Evolutionary conservation across 2,329 filamentous ascomycete species (phyloP), one percentile per base, ranked within the genome.

Genomic region (Xylaria sp.): DNA sequence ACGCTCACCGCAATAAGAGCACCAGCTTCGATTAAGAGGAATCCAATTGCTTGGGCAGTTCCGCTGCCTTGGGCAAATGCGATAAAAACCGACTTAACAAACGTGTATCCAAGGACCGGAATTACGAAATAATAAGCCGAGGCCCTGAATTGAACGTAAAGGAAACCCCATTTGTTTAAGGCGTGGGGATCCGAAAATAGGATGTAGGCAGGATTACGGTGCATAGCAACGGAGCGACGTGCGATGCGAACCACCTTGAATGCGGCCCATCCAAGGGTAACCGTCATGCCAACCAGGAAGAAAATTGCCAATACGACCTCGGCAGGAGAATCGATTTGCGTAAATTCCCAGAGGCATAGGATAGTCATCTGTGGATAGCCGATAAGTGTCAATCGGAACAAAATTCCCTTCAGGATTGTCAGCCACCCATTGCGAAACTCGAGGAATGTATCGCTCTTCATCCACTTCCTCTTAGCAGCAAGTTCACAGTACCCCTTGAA

Each of bases 151-250:
- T 95, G 93, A 56, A 96, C 91, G 77, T 96, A 96, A 63, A 96
- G 84, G 83, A 96, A 96, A 38, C 93, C 93, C 93, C 93, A 96
- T 80, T 96, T 94, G 87, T 96, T 96, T 71, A 96, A 85, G 58
- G 91, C 90, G 64, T 91, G 86, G 3, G 92, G 91, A 76, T 96
- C 93, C 7, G 93, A 96, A 82, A 94, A 96, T 65, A 96, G 88
- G 74, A 96, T 95, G 79, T 96, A 96, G 44, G 92, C 93, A 20
- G 93, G 92, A 81, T 96, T 96, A 81, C 93, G 93, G 86, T 96
- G 93, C 88, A 96, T 93, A 56, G 86, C 81, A 70, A 94, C 90
- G 25, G 92, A 96, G 71, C 91, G 90, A 74, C 92, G 92, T 17
- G 92, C 93, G 64, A 96, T 89, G 54, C 89, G 88, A 74, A 94